phyloP scores from a whole-genome alignment of 805 yeast species.

The Sugiyamaella americana region DNA sequence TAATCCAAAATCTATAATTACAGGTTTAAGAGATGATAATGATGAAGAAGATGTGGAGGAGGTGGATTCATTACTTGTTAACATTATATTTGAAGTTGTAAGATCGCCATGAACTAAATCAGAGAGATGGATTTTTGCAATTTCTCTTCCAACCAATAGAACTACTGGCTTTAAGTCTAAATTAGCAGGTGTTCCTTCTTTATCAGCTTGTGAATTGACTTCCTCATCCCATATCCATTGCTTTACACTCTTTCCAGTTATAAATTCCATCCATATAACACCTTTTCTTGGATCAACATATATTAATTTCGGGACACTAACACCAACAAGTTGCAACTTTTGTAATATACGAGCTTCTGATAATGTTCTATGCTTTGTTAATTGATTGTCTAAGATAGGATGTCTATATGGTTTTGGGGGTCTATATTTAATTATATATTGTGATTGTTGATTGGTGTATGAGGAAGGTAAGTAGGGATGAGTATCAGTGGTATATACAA shows the following conservation, averaged over 20 bases:
- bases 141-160: slow-evolving; percentile 52
- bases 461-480: slow-evolving; percentile 55
- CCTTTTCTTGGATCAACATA: slow-evolving; percentile 76
- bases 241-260: slow-evolving; percentile 46
- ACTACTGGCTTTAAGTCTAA: slow-evolving; percentile 20
- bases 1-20: slow-evolving; percentile 85
- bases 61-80: slow-evolving; percentile 24
- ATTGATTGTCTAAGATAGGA: slow-evolving; percentile 64
- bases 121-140: slow-evolving; percentile 65
- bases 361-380: slow-evolving; percentile 74
- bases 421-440: slow-evolving; percentile 70
- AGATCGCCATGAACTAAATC: slow-evolving; percentile 92
- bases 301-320: slow-evolving; percentile 67
- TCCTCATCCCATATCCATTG: slow-evolving; percentile 33
- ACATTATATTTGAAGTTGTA: slow-evolving; percentile 80
- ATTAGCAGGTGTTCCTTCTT: background rate
- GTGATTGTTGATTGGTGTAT: slow-evolving; percentile 26
- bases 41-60: slow-evolving; percentile 21
- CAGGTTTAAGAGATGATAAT: slow-evolving; percentile 37
- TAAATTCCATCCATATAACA: slow-evolving; percentile 78
- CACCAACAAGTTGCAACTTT: slow-evolving; percentile 39
- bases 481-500: slow-evolving; percentile 53
- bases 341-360: slow-evolving; percentile 77
- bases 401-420: slow-evolving; percentile 92
- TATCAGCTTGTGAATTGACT: slow-evolving; percentile 3